Percentiles rank a stretch among this genome's conserved stretches.
phyloP scores from a whole-genome alignment of 768 basidiomycete genomes.

The Calocybe cyanea region DNA sequence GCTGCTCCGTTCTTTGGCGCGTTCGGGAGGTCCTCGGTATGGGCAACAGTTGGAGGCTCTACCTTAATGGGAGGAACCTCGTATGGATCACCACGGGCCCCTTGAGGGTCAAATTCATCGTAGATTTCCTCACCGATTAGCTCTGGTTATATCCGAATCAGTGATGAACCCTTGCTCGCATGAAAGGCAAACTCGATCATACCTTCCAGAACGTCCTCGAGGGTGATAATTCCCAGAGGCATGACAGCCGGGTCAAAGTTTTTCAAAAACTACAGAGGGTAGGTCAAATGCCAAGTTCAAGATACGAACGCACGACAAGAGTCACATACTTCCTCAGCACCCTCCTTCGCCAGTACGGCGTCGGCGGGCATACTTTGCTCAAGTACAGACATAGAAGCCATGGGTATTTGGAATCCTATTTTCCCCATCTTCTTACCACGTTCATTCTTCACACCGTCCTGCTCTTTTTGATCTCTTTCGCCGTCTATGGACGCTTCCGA shows the following conservation, averaged over 20 bases:
- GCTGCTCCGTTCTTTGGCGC: slow-evolving; percentile 14
- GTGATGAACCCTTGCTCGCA: neutral
- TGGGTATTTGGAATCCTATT: slow-evolving; percentile 38
- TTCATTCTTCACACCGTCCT: slow-evolving; percentile 9
- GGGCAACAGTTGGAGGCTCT: slow-evolving; percentile 7
- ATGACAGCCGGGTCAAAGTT: slow-evolving; percentile 77
- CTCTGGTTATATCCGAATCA: slow-evolving; percentile 40
- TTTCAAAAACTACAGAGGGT: slow-evolving; percentile 62
- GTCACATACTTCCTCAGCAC: slow-evolving; percentile 63
- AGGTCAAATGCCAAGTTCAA: neutral
- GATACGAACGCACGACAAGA: slow-evolving; percentile 5
- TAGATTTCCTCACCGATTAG: slow-evolving; percentile 92
- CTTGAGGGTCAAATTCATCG: slow-evolving; percentile 84
- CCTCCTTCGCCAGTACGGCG: slow-evolving; percentile 72
- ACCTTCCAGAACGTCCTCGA: slow-evolving; percentile 91
- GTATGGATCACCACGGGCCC: slow-evolving; percentile 52
- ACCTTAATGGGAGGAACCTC: slow-evolving; percentile 25
- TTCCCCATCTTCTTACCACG: slow-evolving; percentile 25
- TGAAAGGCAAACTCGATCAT: neutral
- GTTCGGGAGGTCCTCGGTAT: slow-evolving; percentile 4
- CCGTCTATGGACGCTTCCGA: slow-evolving; percentile 1
- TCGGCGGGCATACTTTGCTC: slow-evolving; percentile 91
- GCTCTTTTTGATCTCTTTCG: slow-evolving; percentile 15
- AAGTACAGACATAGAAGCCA: slow-evolving; percentile 43
- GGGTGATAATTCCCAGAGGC: slow-evolving; percentile 88